Percentiles rank a stretch among this genome's conserved stretches.
Evolutionary conservation across 106 monocot species (phyloP).

Genomic region (Allium fistulosum): DNA sequence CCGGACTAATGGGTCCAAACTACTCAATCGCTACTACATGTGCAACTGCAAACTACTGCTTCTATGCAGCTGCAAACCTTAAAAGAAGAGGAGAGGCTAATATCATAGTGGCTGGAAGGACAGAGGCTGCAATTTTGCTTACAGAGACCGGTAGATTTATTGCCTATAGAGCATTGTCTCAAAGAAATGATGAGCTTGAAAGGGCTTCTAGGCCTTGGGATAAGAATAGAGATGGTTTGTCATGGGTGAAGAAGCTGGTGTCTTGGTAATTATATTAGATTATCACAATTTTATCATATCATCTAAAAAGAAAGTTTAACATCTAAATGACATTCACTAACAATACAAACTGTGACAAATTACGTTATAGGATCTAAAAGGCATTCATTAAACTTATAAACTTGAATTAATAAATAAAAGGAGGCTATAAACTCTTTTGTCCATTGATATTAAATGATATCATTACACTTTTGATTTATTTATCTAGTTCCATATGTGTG

Average conservation of each 20-base stretch:
- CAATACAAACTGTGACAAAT: too few relatives aligned
- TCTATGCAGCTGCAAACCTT: conserved; percentile 58
- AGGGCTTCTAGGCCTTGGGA: conserved; percentile 48
- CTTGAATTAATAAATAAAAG: too few relatives aligned
- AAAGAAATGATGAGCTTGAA: conserved; percentile 31
- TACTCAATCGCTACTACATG: conserved; percentile 56
- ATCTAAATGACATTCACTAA: too few relatives aligned
- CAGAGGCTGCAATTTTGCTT: conserved; percentile 35
- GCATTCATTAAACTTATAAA: too few relatives aligned
- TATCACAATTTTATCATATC: too few relatives aligned
- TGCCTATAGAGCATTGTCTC: conserved; percentile 40
- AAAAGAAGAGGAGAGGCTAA: conserved; percentile 48
- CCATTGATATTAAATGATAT: too few relatives aligned
- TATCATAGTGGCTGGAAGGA: conserved; percentile 42
- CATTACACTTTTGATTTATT: too few relatives aligned
- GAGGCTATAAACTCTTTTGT: too few relatives aligned
- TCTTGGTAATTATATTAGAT: conserved; percentile 6
- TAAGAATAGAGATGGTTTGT: conserved; percentile 34
- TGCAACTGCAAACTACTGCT: conserved; percentile 46
- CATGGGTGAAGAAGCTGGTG: conserved; percentile 42
- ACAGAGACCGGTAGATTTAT: conserved; percentile 32
- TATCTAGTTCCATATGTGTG: too few relatives aligned
- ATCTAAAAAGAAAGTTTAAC: too few relatives aligned
- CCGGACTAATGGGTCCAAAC: conserved; percentile 38
- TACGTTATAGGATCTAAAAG: too few relatives aligned